phyloP scores from a whole-genome alignment of 352 stramenopile species.

The Lagenidium giganteum region DNA sequence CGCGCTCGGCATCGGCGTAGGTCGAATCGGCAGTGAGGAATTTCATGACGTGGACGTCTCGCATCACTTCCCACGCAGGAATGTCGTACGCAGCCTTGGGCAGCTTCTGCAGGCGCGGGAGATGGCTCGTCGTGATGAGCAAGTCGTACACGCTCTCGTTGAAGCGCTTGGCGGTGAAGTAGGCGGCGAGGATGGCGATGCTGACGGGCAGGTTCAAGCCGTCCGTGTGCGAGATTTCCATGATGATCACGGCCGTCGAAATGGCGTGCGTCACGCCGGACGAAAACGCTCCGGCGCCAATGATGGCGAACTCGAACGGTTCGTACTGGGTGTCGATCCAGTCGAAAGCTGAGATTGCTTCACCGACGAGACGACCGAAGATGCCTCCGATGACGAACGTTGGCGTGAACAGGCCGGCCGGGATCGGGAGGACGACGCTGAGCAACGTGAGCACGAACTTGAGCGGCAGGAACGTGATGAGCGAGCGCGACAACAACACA shows the following conservation, averaged over 20 bases:
- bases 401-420: conserved; percentile 61
- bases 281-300: conserved; percentile 85
- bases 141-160: conserved; percentile 87
- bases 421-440: conserved; percentile 56
- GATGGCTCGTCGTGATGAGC: conserved; percentile 66
- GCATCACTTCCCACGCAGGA: conserved; percentile 71
- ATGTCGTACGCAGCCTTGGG: conserved; percentile 74
- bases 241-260: conserved; percentile 90
- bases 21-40: conserved; percentile 55
- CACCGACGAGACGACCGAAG: conserved; percentile 61
- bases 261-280: conserved; percentile 86
- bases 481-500: conserved; percentile 42
- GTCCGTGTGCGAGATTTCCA: conserved; percentile 85
- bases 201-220: conserved; percentile 76
- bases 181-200: conserved; percentile 78
- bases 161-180: conserved; percentile 84
- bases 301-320: conserved; percentile 86
- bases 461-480: conserved; percentile 61
- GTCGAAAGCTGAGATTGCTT: conserved; percentile 48
- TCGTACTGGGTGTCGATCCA: conserved; percentile 52
- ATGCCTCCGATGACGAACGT: conserved; percentile 72
- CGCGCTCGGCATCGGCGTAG: conserved; percentile 36
- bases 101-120: conserved; percentile 64
- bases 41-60: conserved; percentile 46
- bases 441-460: conserved; percentile 64